Evolutionary conservation across 371 early-diverging fungal genomes (phyloP).

Genomic region (Capniomyces stellatus): DNA sequence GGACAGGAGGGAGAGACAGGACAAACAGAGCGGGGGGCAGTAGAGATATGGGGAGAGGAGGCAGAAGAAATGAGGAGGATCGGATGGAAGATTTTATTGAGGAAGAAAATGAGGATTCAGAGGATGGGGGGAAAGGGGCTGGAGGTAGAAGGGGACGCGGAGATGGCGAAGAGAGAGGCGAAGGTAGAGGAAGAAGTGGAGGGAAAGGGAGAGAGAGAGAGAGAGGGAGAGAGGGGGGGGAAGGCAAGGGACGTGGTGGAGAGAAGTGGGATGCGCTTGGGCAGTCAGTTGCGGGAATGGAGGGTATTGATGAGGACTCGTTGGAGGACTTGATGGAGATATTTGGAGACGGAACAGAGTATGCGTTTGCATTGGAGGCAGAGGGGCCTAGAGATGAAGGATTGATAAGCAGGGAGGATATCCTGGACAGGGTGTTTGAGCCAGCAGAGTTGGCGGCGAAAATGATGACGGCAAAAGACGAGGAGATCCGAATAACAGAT

Average conservation of each 20-base stretch:
- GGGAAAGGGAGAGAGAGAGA: conserved; percentile 22
- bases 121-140: conserved; percentile 21
- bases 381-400: conserved; percentile 5
- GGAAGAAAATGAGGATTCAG: conserved; percentile 9
- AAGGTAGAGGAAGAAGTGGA: conserved; percentile 14
- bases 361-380: conserved; percentile 55
- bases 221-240: conserved; percentile 27
- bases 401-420: conserved; percentile 20
- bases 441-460: conserved; percentile 73
- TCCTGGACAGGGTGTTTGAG: conserved; percentile 68
- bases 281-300: conserved; percentile 7
- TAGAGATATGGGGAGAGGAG: neutral
- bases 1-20: neutral
- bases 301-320: conserved; percentile 30
- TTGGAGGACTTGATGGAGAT: conserved; percentile 69
- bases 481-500: conserved; percentile 67
- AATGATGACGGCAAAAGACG: conserved; percentile 84
- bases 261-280: neutral
- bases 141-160: conserved; percentile 27
- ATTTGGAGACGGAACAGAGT: conserved; percentile 82
- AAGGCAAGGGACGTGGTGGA: neutral
- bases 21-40: neutral
- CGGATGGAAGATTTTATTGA: neutral
- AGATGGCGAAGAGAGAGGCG: conserved; percentile 4
- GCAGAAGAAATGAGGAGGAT: conserved; percentile 12